These are phyloP conservation scores for Collybiopsis confluens DNA, from an alignment of 768 basidiomycete genomes.

Conservation along the genomic window DNA sequence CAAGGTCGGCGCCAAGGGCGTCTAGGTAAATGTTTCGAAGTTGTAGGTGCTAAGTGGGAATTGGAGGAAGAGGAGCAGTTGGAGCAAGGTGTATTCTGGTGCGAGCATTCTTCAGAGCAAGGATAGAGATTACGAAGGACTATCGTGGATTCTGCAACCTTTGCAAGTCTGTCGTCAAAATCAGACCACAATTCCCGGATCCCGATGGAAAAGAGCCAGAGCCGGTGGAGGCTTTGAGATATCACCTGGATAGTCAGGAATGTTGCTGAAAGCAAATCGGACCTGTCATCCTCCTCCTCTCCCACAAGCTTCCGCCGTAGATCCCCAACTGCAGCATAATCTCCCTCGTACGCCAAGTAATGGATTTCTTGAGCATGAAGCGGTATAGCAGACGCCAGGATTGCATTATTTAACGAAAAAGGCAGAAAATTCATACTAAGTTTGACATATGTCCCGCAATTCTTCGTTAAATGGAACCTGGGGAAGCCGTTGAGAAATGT, in stretches of 20 bases:
- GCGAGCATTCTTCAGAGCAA: constrained; percentile 6
- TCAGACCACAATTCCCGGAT: not conserved
- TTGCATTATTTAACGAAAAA: not conserved
- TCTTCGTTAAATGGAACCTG: not conserved
- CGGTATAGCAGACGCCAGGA: not conserved
- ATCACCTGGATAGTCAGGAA: not conserved
- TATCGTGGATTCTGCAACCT: not conserved
- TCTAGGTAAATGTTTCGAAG: constrained; percentile 3
- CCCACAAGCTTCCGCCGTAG: not conserved
- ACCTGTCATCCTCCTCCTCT: not conserved
- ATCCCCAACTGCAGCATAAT: not conserved
- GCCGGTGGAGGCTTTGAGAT: not conserved
- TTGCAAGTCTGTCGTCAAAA: not conserved
- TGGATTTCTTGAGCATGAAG: not conserved
- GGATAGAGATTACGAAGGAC: not conserved
- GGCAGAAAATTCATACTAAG: not conserved
- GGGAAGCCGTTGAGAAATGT: not conserved
- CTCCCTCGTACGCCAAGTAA: not conserved
- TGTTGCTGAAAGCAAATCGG: not conserved
- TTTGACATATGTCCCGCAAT: not conserved
- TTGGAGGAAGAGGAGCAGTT: constrained; percentile 36
- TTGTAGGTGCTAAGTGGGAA: constrained; percentile 20
- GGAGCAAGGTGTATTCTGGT: constrained; percentile 19
- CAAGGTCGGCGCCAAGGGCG: constrained; percentile 3
- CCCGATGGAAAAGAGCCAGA: constrained; percentile 2